Base-by-base conservation (phyloP, 2,329 filamentous ascomycete genomes). In the Rutstroemia sp. region DNA sequence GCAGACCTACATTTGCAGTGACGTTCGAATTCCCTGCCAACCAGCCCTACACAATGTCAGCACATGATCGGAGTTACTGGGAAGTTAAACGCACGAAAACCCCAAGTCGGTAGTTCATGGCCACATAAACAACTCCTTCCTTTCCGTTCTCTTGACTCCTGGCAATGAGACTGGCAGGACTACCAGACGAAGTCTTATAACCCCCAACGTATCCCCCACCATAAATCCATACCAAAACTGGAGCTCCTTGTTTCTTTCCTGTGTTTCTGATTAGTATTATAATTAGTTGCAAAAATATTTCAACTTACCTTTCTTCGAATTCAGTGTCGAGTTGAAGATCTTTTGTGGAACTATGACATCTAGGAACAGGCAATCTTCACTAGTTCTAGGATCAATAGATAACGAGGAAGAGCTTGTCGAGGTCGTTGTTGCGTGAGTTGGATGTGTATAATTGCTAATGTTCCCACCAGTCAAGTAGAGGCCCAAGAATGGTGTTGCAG, bases 1-100 rank as follows among this genome's bases (percentile, higher is more conserved):
- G 70, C 0, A 81, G 67, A 2, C 73, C 79, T 7, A 73, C 74
- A 63, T 82, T 82, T 3, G 75, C 68, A 16, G 70, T 70, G 6
- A 75, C 77, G 17, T 27, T 68, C 17, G 39, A 14, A 23, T 44
- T 14, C n/a, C 49, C 49, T 34, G 49, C 39, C 30, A 51, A 25
- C 23, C 23, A 51, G 14, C 49, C 25, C 49, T 51, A 17, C 40
- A 9, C 5, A 10, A 4, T 27, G 19, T 34, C 12, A 25, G 34
- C 27, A 12, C 36, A 40, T 34, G 9, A 52, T 54, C 25, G n/a
- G 9, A 23, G 10, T 23, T 5, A 2, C 7, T 6, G 21, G 10
- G 19, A 27, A 27, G 1, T 27, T 4, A 27, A 36, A 40, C 66
- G 56, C 21, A 66, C 67, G 30, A 66, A 66, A 16, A 65, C 57